Percentiles rank a stretch among this genome's conserved stretches.
phyloP scores from a whole-genome alignment of 169 alveolate genomes.

The Plasmodium coatneyi region DNA sequence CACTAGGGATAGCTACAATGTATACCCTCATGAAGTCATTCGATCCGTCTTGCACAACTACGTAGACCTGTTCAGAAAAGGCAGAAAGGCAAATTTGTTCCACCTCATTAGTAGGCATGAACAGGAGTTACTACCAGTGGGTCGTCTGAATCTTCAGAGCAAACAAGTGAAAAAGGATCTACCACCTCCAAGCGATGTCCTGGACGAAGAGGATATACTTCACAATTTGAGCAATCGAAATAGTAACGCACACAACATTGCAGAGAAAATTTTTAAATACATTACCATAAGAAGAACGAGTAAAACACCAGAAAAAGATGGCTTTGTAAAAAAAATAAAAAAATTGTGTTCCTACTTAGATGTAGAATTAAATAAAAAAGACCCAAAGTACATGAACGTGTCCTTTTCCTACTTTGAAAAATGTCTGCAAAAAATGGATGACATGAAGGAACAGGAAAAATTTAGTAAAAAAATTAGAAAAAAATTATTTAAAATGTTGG shows the following conservation, averaged over 20 bases:
- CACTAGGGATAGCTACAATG: conserved; percentile 16
- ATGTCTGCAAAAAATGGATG: conserved; percentile 8
- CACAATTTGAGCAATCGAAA: background rate
- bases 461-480: background rate
- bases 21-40: conserved; percentile 44
- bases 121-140: conserved; percentile 35
- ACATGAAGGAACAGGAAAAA: background rate
- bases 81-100: conserved; percentile 36
- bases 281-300: background rate
- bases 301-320: background rate
- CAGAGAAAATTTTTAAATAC: conserved; percentile 19
- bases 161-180: conserved; percentile 5
- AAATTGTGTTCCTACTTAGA: background rate
- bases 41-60: conserved; percentile 17
- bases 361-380: background rate
- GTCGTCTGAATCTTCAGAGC: conserved; percentile 19
- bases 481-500: conserved; percentile 17
- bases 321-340: background rate
- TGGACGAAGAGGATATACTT: background rate
- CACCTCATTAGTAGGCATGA: conserved; percentile 28
- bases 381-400: background rate
- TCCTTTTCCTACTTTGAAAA: conserved; percentile 25
- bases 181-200: background rate
- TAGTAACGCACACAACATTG: background rate
- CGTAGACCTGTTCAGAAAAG: conserved; percentile 28